phyloP scores from a whole-genome alignment of 2,329 filamentous ascomycete species.

The Colletotrichum chrysophilum region DNA sequence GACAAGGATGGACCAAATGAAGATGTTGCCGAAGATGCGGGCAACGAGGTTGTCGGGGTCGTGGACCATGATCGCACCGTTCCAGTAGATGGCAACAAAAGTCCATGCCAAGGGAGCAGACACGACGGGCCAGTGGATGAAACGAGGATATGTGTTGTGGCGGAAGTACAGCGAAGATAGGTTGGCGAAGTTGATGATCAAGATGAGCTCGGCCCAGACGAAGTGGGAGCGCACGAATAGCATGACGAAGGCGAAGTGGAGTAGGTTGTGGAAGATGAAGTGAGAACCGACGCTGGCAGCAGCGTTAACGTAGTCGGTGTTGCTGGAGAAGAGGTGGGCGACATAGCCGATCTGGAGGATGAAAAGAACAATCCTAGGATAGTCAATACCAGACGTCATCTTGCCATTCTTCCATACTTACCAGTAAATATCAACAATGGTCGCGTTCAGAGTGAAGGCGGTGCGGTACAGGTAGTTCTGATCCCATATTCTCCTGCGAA shows the following conservation, averaged over 20 bases:
- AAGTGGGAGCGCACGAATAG: slow-evolving; percentile 82
- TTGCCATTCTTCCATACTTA: slow-evolving; percentile 34
- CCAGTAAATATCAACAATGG: slow-evolving; percentile 78
- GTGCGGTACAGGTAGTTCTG: slow-evolving; percentile 72
- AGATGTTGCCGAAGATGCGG: slow-evolving; percentile 84
- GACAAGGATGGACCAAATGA: slow-evolving; percentile 82
- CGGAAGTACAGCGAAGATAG: slow-evolving; percentile 81
- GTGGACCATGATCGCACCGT: slow-evolving; percentile 82
- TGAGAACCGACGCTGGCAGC: slow-evolving; percentile 82
- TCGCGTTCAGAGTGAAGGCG: slow-evolving; percentile 76
- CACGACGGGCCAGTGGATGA: slow-evolving; percentile 78
- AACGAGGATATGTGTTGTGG: slow-evolving; percentile 71
- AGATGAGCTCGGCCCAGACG: slow-evolving; percentile 75
- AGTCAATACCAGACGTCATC: neutral
- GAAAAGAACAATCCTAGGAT: slow-evolving; percentile 71
- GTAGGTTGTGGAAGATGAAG: slow-evolving; percentile 85
- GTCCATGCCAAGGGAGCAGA: slow-evolving; percentile 85
- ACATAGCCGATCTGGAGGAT: slow-evolving; percentile 79
- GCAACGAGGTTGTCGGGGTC: slow-evolving; percentile 69
- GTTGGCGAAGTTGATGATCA: slow-evolving; percentile 84
- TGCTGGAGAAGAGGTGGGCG: slow-evolving; percentile 74
- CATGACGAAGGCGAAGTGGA: slow-evolving; percentile 82
- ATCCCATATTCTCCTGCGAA: slow-evolving; percentile 73
- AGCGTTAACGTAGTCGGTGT: slow-evolving; percentile 65
- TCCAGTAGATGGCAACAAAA: slow-evolving; percentile 87